phyloP scores from a whole-genome alignment of 1,139 yeast genomes.

The Saccharomycopsis crataegensis region DNA sequence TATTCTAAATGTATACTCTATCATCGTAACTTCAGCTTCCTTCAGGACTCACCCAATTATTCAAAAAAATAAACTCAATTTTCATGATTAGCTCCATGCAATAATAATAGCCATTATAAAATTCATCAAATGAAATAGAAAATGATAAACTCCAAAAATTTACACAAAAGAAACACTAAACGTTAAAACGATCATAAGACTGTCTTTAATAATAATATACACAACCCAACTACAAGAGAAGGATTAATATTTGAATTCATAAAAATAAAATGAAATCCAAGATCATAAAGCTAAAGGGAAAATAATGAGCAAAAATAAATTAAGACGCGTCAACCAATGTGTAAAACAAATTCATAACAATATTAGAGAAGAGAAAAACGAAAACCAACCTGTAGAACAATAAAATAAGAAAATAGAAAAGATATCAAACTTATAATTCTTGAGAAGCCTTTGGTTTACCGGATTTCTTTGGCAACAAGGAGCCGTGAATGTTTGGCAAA shows the following conservation, averaged over 20 bases:
- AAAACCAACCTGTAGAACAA: not conserved
- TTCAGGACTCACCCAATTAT: too few relatives aligned
- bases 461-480: not conserved
- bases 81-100: too few relatives aligned
- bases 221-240: not conserved
- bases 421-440: not conserved
- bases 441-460: conserved; percentile 7
- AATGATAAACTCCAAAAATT: not conserved
- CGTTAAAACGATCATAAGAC: not conserved
- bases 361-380: not conserved
- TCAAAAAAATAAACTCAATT: too few relatives aligned
- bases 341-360: not conserved
- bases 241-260: not conserved
- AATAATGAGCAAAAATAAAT: not conserved
- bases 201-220: not conserved
- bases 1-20: too few relatives aligned
- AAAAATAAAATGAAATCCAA: not conserved
- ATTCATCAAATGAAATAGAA: not conserved
- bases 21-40: too few relatives aligned
- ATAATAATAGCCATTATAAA: not conserved
- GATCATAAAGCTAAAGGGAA: not conserved
- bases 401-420: not conserved
- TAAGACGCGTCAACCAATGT: not conserved
- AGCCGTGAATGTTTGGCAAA: conserved; percentile 35
- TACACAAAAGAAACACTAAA: not conserved